These are phyloP conservation scores for Neurospora sublineolata DNA, from an alignment of 495 filamentous ascomycete species.

Conservation along the genomic window DNA sequence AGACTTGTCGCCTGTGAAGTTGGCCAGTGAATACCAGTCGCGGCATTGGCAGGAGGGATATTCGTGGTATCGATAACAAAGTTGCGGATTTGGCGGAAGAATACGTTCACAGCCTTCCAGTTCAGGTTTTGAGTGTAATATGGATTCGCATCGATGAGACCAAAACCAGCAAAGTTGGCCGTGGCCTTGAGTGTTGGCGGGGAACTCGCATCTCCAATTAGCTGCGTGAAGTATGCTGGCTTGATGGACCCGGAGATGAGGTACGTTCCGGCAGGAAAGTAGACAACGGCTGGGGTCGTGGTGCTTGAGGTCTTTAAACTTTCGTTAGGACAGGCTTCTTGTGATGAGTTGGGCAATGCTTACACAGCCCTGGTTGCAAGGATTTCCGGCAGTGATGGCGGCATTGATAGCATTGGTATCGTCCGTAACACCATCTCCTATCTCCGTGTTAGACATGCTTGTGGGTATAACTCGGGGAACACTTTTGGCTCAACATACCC, in stretches of 20 bases:
- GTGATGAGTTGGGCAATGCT: too few species aligned
- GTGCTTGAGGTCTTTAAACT: conserved; percentile 49
- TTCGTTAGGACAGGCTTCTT: background rate
- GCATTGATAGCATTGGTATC: conserved; percentile 77
- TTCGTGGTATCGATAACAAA: conserved; percentile 61
- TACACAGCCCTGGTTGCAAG: conserved; percentile 61
- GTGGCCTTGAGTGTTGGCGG: conserved; percentile 49
- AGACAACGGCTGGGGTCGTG: conserved; percentile 61
- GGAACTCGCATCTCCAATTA: conserved; percentile 35
- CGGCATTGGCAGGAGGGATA: conserved; percentile 40
- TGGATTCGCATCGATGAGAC: conserved; percentile 57
- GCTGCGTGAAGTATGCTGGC: conserved; percentile 53
- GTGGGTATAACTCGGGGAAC: background rate
- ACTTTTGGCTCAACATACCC: conserved; percentile 26
- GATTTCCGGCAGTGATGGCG: conserved; percentile 64
- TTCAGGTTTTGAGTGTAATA: conserved; percentile 45
- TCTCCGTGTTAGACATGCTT: background rate
- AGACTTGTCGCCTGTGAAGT: conserved; percentile 64
- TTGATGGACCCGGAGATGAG: conserved; percentile 52
- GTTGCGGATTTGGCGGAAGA: conserved; percentile 69
- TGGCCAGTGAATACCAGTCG: conserved; percentile 69
- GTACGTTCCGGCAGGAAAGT: conserved; percentile 73
- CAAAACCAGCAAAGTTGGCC: conserved; percentile 49
- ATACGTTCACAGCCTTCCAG: conserved; percentile 57
- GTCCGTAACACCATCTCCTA: conserved; percentile 48